Percentiles rank a stretch among this genome's conserved stretches.
Evolutionary conservation across 129 eudicot species (phyloP).

Genomic region (Rutidosis leptorrhynchoides): DNA sequence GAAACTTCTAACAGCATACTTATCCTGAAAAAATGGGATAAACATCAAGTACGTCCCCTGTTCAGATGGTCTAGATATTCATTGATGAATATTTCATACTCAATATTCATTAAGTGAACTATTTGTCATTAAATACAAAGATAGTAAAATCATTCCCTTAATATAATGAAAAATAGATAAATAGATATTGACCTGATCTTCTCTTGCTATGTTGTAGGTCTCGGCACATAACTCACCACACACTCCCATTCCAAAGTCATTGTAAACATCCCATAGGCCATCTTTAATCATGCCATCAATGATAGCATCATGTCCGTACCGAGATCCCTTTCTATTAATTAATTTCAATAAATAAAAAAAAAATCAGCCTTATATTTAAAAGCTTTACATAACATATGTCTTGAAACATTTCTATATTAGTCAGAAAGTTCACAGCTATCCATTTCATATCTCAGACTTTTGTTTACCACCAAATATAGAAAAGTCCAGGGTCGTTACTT

Average conservation of each 20-base stretch:
- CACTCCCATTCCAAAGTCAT: slow-evolving; percentile 92
- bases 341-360: no score
- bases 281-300: slow-evolving; percentile 95
- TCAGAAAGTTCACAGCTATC: neutral
- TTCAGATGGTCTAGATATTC: neutral
- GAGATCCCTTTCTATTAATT: slow-evolving; percentile 60
- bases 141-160: neutral
- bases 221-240: slow-evolving; percentile 90
- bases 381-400: neutral
- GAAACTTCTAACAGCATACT: slow-evolving; percentile 85
- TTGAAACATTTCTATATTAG: neutral
- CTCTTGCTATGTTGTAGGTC: slow-evolving; percentile 51
- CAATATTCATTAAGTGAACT: no score
- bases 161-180: no score
- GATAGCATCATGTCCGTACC: slow-evolving; percentile 81
- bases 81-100: neutral
- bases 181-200: slow-evolving; percentile 52
- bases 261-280: slow-evolving; percentile 98
- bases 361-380: neutral
- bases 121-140: no score
- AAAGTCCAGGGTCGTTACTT: neutral
- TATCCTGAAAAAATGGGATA: slow-evolving; percentile 45
- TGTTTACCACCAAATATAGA: neutral
- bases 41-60: neutral
- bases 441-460: neutral